These are phyloP conservation scores for Dimargaris cristalligena DNA, from an alignment of 192 early-diverging fungal genomes.

Conservation along the genomic window DNA sequence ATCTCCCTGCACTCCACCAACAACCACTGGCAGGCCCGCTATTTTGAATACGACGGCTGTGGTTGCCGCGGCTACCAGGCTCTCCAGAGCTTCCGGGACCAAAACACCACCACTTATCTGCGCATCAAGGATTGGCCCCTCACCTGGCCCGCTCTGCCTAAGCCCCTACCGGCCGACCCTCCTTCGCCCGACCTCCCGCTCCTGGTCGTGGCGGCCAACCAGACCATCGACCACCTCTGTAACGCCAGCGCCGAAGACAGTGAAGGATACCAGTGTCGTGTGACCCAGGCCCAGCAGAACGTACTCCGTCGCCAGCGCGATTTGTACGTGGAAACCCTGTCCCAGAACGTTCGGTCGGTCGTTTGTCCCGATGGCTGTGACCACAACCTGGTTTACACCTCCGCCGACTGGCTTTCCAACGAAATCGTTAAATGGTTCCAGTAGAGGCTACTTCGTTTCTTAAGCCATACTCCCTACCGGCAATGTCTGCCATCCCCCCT, in stretches of 20 bases:
- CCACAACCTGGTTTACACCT: slow-evolving; percentile 11
- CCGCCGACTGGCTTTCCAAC: slow-evolving; percentile 5
- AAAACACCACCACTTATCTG: slow-evolving; percentile 21
- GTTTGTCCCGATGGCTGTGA: slow-evolving; percentile 5
- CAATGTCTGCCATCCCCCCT: no score
- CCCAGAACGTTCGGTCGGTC: neutral
- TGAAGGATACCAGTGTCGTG: neutral
- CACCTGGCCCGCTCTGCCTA: slow-evolving; percentile 27
- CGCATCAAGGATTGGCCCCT: slow-evolving; percentile 31
- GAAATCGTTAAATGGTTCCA: slow-evolving; percentile 7
- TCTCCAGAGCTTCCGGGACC: slow-evolving; percentile 16
- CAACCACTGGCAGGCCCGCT: slow-evolving; percentile 28
- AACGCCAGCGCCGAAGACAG: neutral
- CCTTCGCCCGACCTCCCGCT: neutral
- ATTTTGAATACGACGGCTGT: slow-evolving; percentile 33
- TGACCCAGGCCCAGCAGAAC: slow-evolving; percentile 1
- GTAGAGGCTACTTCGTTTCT: neutral
- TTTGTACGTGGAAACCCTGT: neutral
- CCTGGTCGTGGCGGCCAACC: slow-evolving; percentile 1
- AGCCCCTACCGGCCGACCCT: neutral
- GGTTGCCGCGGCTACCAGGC: slow-evolving; percentile 25
- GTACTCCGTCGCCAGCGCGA: slow-evolving; percentile 2
- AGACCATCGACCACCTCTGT: neutral
- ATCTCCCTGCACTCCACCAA: slow-evolving; percentile 28
- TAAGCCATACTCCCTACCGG: neutral